Evolutionary conservation across 2,329 filamentous ascomycete genomes (phyloP).

Genomic region (Coniella lustricola): DNA sequence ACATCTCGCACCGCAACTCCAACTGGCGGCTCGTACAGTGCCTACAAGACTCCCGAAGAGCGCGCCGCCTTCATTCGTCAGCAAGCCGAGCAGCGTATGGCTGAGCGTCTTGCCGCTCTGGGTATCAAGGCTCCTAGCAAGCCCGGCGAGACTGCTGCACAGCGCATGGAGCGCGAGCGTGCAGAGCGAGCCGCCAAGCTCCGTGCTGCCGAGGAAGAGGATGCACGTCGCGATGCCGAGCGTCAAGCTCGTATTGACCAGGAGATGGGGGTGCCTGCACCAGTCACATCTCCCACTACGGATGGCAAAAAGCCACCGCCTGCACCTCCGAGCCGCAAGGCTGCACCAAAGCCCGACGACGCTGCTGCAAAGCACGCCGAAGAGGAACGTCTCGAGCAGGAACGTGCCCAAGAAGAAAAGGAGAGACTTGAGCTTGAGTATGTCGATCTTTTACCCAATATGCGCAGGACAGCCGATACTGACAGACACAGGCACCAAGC

Average conservation of each 20-base stretch:
- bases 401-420: slow-evolving; percentile 69
- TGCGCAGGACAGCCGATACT: slow-evolving; percentile 19
- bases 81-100: slow-evolving; percentile 94
- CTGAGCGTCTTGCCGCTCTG: slow-evolving; percentile 85
- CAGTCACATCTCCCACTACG: slow-evolving; percentile 36
- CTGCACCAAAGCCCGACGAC: slow-evolving; percentile 53
- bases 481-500: slow-evolving; percentile 58
- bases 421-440: slow-evolving; percentile 77
- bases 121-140: slow-evolving; percentile 81
- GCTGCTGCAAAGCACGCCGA: slow-evolving; percentile 53
- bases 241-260: slow-evolving; percentile 75
- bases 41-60: slow-evolving; percentile 88
- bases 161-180: slow-evolving; percentile 82
- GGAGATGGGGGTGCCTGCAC: slow-evolving; percentile 59
- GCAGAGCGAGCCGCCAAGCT: slow-evolving; percentile 82
- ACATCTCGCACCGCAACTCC: slow-evolving; percentile 49
- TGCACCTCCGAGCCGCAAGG: slow-evolving; percentile 73
- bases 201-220: slow-evolving; percentile 87
- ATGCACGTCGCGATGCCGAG: slow-evolving; percentile 80
- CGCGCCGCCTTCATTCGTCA: slow-evolving; percentile 94
- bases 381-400: slow-evolving; percentile 57
- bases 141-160: slow-evolving; percentile 70
- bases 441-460: slow-evolving; percentile 35
- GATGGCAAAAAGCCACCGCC: slow-evolving; percentile 57
- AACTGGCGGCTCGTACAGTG: slow-evolving; percentile 60